These are phyloP conservation scores for Kondoa subrosea DNA, from an alignment of 768 basidiomycete species.

Conservation along the genomic window DNA sequence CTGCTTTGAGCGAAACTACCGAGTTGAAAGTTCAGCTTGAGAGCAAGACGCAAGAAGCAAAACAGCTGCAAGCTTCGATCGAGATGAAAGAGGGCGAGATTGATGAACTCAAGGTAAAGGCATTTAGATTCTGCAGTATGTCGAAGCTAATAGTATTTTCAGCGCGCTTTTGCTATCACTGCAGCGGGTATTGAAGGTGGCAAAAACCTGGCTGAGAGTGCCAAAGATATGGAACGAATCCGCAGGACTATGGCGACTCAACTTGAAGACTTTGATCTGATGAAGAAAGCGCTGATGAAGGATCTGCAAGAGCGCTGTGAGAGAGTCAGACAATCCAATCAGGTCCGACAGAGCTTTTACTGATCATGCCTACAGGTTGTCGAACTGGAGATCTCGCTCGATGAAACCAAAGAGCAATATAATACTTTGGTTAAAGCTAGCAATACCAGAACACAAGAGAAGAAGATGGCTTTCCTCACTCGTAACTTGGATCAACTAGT, in stretches of 20 bases:
- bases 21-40: constrained; percentile 86
- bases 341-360: constrained; percentile 13
- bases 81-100: constrained; percentile 91
- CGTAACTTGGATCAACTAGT: constrained; percentile 91
- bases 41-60: constrained; percentile 61
- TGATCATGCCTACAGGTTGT: constrained; percentile 51
- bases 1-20: constrained; percentile 61
- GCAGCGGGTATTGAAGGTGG: constrained; percentile 94
- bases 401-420: constrained; percentile 97
- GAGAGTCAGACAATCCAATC: constrained; percentile 45
- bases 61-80: constrained; percentile 63
- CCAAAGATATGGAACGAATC: constrained; percentile 88
- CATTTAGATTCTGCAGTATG: background rate
- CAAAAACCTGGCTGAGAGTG: constrained; percentile 89
- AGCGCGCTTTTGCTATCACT: constrained; percentile 94
- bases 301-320: constrained; percentile 98
- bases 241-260: constrained; percentile 96
- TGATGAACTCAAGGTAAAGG: constrained; percentile 81
- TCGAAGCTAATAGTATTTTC: background rate
- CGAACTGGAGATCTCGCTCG: constrained; percentile 93
- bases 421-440: constrained; percentile 95
- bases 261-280: constrained; percentile 91
- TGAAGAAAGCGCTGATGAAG: constrained; percentile 96
- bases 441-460: constrained; percentile 95
- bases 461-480: constrained; percentile 98